Base-by-base conservation (phyloP, 768 basidiomycete species). In the Rubroboletus pulcherrimus region DNA sequence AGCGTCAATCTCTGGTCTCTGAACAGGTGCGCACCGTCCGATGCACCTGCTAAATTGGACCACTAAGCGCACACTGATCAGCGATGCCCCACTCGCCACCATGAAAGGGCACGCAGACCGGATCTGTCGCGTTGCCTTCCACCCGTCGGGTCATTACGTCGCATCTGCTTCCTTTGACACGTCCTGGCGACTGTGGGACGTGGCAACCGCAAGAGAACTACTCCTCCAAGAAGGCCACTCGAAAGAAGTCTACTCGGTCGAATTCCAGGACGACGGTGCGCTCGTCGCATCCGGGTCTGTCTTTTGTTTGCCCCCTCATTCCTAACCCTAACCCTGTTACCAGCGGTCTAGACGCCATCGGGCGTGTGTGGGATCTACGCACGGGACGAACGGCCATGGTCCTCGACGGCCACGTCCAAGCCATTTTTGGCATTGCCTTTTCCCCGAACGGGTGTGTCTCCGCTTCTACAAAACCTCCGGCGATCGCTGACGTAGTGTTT, bases 331-430 rank as follows among this genome's bases (percentile, higher is more conserved):
- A 66, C 53, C 4, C 29, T 31, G 19, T 30, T 19, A 51, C 24
- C 61, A 98, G 95, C 33, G 97, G 97, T 21, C 81, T 98, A 24
- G 97, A 99, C 65, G 95, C 94, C 2, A 93, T 98, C 64, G 97
- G 93, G 1, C 86, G 97, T 33, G 89, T 98, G 5, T 99, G 97
- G 97, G 97, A 99, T 73, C 69, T 96, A 19, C 83, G 97, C 45
- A 95, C 94, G 14, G 97, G 97, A 7, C 79, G 91, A 64, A 98
- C 96, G 1, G 93, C 94, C 0, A 97, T 98, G 94, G 93, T 98
- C 4, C 83, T 99, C 35, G 96, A 98, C 60, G 97, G 97, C 1
- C 97, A 99, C 60, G 89, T 95, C 2, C 87, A 96, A 72, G 87
- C 91, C 58, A 93, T 99, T 59, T 88, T 92, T 57, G 78, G 91